These are phyloP conservation scores for Aspergillus hancockii DNA, from an alignment of 495 filamentous ascomycete genomes.

Conservation along the genomic window DNA sequence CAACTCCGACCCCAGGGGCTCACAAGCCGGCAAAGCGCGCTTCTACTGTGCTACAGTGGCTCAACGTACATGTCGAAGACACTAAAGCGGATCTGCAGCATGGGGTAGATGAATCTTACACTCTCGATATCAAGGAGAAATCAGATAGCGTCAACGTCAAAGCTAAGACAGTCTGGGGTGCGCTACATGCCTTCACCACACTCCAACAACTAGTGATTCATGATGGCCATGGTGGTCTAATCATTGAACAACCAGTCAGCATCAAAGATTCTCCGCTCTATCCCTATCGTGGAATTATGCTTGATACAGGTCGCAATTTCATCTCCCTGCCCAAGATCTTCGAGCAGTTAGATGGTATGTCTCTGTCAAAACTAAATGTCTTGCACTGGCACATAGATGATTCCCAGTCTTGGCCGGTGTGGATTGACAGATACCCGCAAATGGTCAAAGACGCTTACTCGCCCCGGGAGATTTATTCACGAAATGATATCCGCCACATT, in stretches of 20 bases:
- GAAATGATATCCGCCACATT: constrained; percentile 41
- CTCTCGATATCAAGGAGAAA: constrained; percentile 41
- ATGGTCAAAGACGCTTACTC: constrained; percentile 59
- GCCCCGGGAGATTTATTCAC: constrained; percentile 42
- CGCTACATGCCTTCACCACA: constrained; percentile 62
- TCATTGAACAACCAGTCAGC: constrained; percentile 50
- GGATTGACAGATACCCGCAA: constrained; percentile 49
- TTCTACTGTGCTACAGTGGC: constrained; percentile 24
- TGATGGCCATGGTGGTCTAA: constrained; percentile 43
- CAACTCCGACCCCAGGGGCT: constrained; percentile 33
- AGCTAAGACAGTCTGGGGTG: constrained; percentile 53
- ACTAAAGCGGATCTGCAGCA: constrained; percentile 47
- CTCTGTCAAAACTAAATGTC: constrained; percentile 53
- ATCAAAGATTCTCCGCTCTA: constrained; percentile 52
- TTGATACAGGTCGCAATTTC: constrained; percentile 53
- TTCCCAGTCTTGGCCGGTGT: constrained; percentile 52
- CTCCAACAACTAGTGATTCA: constrained; percentile 55
- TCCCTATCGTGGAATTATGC: constrained; percentile 52
- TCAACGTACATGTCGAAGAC: constrained; percentile 46
- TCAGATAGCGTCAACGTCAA: constrained; percentile 44
- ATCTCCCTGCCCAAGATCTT: constrained; percentile 48
- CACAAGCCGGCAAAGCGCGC: constrained; percentile 32
- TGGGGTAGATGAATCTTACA: constrained; percentile 60
- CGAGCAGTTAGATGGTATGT: constrained; percentile 54
- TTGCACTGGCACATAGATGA: constrained; percentile 56